These are phyloP conservation scores for Sclerotinia trifoliorum DNA, from an alignment of 2,329 filamentous ascomycete genomes.

Conservation along the genomic window DNA sequence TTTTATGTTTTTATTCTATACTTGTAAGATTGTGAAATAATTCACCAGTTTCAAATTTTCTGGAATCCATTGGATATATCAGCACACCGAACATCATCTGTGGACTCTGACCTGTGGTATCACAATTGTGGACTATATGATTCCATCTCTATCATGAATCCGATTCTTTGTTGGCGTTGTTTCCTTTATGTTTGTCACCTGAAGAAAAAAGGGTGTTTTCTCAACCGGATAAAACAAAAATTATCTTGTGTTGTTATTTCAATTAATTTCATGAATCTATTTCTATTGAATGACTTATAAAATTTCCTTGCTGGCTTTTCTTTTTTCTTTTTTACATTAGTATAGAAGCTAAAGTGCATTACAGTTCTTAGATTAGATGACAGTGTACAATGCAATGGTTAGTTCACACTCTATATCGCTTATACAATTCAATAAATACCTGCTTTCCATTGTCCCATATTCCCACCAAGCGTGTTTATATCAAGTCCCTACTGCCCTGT, in stretches of 20 bases:
- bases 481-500: too few relatives aligned
- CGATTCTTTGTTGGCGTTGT: neutral
- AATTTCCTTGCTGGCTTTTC: neutral
- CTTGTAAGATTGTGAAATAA: neutral
- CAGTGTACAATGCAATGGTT: neutral
- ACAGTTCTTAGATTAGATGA: rapidly evolving
- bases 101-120: neutral
- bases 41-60: neutral
- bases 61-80: neutral
- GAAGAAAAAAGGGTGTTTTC: too few relatives aligned
- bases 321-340: neutral
- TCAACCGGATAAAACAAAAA: neutral
- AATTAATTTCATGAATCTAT: neutral
- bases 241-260: rapidly evolving
- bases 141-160: neutral
- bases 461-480: too few relatives aligned
- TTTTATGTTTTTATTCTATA: neutral
- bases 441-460: too few relatives aligned
- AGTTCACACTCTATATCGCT: too few relatives aligned
- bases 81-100: neutral
- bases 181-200: neutral
- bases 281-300: neutral
- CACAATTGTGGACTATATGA: neutral
- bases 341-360: neutral
- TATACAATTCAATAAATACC: neutral